phyloP scores from a whole-genome alignment of 2,329 filamentous ascomycete genomes.

The Paracorniculantispora psalliotae region DNA sequence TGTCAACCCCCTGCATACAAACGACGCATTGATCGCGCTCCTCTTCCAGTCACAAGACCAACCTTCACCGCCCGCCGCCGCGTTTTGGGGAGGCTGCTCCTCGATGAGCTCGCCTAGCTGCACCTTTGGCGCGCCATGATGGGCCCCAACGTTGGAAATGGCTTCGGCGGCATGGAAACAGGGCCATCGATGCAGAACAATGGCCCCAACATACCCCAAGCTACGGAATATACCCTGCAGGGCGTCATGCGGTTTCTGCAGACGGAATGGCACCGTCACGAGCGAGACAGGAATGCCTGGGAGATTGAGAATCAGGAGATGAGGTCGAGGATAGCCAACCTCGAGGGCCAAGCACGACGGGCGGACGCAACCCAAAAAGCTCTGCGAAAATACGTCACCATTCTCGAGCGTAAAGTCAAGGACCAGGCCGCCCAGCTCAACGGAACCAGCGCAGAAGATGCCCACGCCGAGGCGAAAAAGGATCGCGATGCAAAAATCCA shows the following conservation, averaged over 20 bases:
- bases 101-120: conserved; percentile 34
- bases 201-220: conserved; percentile 48
- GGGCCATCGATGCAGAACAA: conserved; percentile 41
- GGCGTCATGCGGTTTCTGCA: conserved; percentile 98
- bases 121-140: conserved; percentile 33
- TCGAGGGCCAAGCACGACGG: conserved; percentile 84
- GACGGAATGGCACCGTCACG: conserved; percentile 97
- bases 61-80: conserved; percentile 7
- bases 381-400: conserved; percentile 81
- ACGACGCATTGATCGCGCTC: conserved; percentile 18
- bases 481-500: conserved; percentile 50
- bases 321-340: conserved; percentile 91
- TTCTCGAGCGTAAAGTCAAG: conserved; percentile 83
- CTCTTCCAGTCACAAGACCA: conserved; percentile 19
- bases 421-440: conserved; percentile 72
- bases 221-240: conserved; percentile 59
- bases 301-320: conserved; percentile 99
- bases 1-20: conserved; percentile 7
- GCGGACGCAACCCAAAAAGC: conserved; percentile 86
- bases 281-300: conserved; percentile 96
- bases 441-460: conserved; percentile 33
- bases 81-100: conserved; percentile 21
- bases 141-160: conserved; percentile 41
- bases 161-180: conserved; percentile 43
- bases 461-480: conserved; percentile 40